phyloP scores from a whole-genome alignment of 805 yeast genomes.

The Saturnispora mendoncae region DNA sequence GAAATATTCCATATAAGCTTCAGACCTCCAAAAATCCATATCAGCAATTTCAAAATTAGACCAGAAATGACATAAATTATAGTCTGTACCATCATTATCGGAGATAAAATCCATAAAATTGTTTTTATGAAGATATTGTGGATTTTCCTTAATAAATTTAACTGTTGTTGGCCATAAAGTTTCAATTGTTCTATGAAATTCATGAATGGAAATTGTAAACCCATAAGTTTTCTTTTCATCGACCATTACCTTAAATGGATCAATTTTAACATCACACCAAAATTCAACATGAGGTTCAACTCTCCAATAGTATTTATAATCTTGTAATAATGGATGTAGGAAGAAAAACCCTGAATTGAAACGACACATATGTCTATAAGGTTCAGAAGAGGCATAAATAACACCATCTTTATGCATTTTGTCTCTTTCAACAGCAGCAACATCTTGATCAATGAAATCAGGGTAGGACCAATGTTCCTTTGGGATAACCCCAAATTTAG shows the following conservation, averaged over 20 bases:
- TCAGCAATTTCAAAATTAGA: slow-evolving; percentile 71
- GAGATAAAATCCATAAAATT: slow-evolving; percentile 57
- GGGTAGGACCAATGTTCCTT: slow-evolving; percentile 85
- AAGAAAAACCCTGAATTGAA: slow-evolving; percentile 46
- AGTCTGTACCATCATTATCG: slow-evolving; percentile 52
- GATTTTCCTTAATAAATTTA: slow-evolving; percentile 35
- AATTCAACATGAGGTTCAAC: slow-evolving; percentile 62
- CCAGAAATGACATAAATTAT: slow-evolving; percentile 79
- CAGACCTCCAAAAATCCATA: slow-evolving; percentile 55
- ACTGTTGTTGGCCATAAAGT: slow-evolving; percentile 48
- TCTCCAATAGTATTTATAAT: slow-evolving; percentile 69
- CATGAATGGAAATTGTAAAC: slow-evolving; percentile 58
- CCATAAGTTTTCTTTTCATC: slow-evolving; percentile 52
- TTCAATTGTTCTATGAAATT: slow-evolving; percentile 50
- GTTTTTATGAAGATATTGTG: slow-evolving; percentile 34
- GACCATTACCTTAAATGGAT: slow-evolving; percentile 52
- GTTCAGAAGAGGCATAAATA: slow-evolving; percentile 34
- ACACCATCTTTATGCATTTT: slow-evolving; percentile 37
- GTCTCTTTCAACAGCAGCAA: slow-evolving; percentile 56
- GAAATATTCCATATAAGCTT: slow-evolving; percentile 51
- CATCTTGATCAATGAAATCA: slow-evolving; percentile 61
- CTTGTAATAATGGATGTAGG: slow-evolving; percentile 45
- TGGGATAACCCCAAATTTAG: slow-evolving; percentile 66
- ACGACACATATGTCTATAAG: slow-evolving; percentile 42
- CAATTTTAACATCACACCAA: slow-evolving; percentile 54